Evolutionary conservation across 139 green algal genomes (phyloP).

Genomic region (Coelastrella sp.): DNA sequence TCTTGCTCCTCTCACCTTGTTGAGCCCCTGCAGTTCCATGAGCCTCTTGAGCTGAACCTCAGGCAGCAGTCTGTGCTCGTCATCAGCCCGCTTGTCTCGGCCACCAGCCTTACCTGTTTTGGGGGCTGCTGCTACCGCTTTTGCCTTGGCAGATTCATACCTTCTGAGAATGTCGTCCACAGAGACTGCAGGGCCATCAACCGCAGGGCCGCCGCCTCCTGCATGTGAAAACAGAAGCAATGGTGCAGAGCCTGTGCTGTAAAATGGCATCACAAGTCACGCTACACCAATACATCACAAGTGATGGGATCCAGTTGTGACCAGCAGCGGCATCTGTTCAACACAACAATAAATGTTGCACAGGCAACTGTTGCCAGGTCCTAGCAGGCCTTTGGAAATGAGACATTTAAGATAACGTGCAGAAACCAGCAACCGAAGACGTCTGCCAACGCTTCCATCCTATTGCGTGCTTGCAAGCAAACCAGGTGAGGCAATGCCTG

Average conservation of each 20-base stretch:
- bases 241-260: neutral
- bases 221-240: neutral
- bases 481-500: neutral
- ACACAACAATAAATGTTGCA: too few species aligned
- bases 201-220: neutral
- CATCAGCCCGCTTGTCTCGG: neutral
- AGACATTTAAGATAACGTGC: too few species aligned
- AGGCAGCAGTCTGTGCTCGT: constrained; percentile 13
- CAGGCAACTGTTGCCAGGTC: too few species aligned
- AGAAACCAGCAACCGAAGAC: too few species aligned
- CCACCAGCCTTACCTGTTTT: neutral
- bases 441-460: too few species aligned
- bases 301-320: too few species aligned
- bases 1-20: constrained; percentile 14
- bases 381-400: too few species aligned
- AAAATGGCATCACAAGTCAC: too few species aligned
- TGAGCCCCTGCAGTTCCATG: constrained; percentile 39
- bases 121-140: neutral
- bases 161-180: constrained; percentile 26
- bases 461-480: too few species aligned
- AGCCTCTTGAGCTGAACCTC: constrained; percentile 1
- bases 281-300: too few species aligned
- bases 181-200: constrained; percentile 10
- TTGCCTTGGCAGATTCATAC: neutral
- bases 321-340: too few species aligned